Evolutionary conservation across 441 rosid genomes (phyloP), one percentile per base, ranked within the genome.

Genomic region (Populus tomentosa): DNA sequence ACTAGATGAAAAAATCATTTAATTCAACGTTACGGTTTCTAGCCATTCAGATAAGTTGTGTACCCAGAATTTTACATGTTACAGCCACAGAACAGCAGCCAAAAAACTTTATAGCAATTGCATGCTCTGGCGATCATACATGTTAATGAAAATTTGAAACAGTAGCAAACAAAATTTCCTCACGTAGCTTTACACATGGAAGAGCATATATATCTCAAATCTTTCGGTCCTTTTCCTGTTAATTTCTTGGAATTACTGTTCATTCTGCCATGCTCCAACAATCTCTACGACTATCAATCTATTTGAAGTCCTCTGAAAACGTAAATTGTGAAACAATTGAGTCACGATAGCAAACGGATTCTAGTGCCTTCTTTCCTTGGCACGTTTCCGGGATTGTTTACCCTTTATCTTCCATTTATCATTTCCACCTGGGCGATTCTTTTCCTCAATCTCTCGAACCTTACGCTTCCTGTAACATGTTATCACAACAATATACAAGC

Each of bases 361-460:
- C 88, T 84, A 91, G 59, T 87, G 91, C 83, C 94, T 88, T 81
- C 86, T 83, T 74, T 85, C 95, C 89, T 88, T 91, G 33, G 90
- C 89, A 14, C 89, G 85, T 84, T 86, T 90, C 79, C 71, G 71
- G 0, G 94, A 80, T 26, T 85, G 86, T 1, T 78, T 82, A 50
- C 97, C 94, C 81, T 82, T 92, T n/a, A 82, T 88, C 90, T 94
- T 94, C 97, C 99, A 96, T 78, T 82, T 94, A 7, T 90, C 89
- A 82, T 94, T 92, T 75, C 89, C 87, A 71, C 77, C 90, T 6
- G 89, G 92, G 63, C 85, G 87, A 76, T 80, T 88, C 74, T 84
- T 74, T 65, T 86, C 91, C 67, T 91, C 92, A 75, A 91, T 92
- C 87, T 92, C 97, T 69, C 78, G 84, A 16, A 89, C 89, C 83